Evolutionary conservation across 2,329 filamentous ascomycete species (phyloP).

Genomic region (Phaeosphaeria sp.): DNA sequence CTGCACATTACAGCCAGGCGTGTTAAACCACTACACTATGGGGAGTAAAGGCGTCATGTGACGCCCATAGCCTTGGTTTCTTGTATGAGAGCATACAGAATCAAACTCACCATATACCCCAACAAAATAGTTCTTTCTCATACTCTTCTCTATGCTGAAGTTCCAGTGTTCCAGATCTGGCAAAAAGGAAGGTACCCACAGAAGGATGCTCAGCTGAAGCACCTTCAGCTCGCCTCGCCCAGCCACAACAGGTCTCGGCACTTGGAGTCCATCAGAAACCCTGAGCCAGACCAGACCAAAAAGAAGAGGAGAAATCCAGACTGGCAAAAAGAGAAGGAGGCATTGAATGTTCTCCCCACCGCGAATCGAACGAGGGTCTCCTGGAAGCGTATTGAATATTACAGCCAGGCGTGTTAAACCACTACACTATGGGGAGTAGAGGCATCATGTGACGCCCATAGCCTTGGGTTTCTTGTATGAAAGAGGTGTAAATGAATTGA

Average conservation of each 20-base stretch:
- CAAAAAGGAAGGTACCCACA: too few relatives aligned
- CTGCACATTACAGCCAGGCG: constrained; percentile 6
- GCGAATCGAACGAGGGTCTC: constrained; percentile 4
- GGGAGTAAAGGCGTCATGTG: constrained; percentile 3
- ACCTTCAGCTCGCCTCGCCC: not conserved
- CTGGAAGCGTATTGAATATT: constrained; percentile 1
- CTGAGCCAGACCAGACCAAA: not conserved
- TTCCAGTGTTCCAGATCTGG: too few relatives aligned
- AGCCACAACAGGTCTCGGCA: constrained; percentile 2
- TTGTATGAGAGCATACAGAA: constrained; percentile 7
- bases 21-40: constrained; percentile 9
- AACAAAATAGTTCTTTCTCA: not conserved
- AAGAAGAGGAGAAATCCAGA: not conserved
- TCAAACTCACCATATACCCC: not conserved
- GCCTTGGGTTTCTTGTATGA: constrained; percentile 5
- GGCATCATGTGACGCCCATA: constrained; percentile 2
- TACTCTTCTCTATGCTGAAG: not conserved
- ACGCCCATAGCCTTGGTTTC: constrained; percentile 3
- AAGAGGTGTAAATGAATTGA: not conserved
- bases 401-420: constrained; percentile 8
- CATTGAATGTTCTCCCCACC: not conserved
- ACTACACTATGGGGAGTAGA: constrained; percentile 7
- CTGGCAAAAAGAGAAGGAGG: not conserved
- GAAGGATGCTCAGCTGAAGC: not conserved
- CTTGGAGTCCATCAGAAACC: not conserved